These are phyloP conservation scores for Cordia subcordata DNA, from an alignment of 257 asterid genomes.

Conservation along the genomic window DNA sequence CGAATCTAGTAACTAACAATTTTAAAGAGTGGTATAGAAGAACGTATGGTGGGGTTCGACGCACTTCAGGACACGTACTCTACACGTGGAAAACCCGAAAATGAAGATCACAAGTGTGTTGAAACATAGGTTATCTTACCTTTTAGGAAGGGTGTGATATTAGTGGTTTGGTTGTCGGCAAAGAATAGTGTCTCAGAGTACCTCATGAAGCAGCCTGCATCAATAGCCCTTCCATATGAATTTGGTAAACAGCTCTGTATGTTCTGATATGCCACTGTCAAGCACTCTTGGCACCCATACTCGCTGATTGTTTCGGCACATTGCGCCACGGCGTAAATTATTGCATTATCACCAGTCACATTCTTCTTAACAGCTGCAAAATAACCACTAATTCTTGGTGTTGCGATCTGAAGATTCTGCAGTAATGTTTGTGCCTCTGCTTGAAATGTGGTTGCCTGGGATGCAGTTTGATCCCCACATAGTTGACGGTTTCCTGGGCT, in stretches of 20 bases:
- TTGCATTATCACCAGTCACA: constrained; percentile 16
- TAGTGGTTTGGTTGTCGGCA: constrained; percentile 45
- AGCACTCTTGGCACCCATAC: constrained; percentile 64
- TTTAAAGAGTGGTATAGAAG: too few relatives aligned
- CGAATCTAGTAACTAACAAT: too few relatives aligned
- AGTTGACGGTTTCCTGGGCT: constrained; percentile 60
- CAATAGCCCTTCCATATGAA: constrained; percentile 67
- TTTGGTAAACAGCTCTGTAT: constrained; percentile 63
- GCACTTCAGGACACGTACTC: too few relatives aligned
- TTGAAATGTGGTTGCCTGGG: constrained; percentile 44
- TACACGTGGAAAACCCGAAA: too few relatives aligned
- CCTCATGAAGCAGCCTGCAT: constrained; percentile 71
- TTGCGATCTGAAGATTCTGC: constrained; percentile 50
- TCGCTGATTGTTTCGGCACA: constrained; percentile 57
- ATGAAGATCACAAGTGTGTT: too few relatives aligned
- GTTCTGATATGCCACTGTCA: constrained; percentile 57
- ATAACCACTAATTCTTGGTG: constrained; percentile 55
- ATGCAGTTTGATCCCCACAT: constrained; percentile 55
- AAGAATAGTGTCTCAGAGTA: constrained; percentile 59
- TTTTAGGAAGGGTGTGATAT: constrained; percentile 52
- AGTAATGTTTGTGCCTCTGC: constrained; percentile 33
- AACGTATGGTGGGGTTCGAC: too few relatives aligned
- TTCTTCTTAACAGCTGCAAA: constrained; percentile 49
- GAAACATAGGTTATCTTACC: constrained; percentile 8
- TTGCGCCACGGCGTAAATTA: constrained; percentile 64